Evolutionary conservation across 2,329 filamentous ascomycete genomes (phyloP).

Genomic region (Exophiala spinifera): DNA sequence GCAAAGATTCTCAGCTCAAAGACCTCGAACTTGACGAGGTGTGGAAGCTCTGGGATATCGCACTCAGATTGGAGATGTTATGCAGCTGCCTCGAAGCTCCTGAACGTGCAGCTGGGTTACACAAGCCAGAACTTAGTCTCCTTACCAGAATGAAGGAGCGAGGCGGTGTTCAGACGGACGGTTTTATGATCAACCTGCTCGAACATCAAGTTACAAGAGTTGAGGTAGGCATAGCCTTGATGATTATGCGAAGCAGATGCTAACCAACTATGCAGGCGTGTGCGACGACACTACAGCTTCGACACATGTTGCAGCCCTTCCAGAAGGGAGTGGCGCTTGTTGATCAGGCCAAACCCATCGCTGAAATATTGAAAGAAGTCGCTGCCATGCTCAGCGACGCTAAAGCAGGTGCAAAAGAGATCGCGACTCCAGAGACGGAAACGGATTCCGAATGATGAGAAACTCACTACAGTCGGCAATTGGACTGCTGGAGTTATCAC

Average conservation of each 20-base stretch:
- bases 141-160: slow-evolving; percentile 69
- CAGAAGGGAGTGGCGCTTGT: slow-evolving; percentile 61
- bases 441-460: slow-evolving; percentile 6
- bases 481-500: neutral
- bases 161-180: slow-evolving; percentile 83
- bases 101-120: slow-evolving; percentile 54
- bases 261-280: slow-evolving; percentile 63
- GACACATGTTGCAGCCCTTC: slow-evolving; percentile 73
- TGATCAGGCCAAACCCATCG: slow-evolving; percentile 74
- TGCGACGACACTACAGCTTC: slow-evolving; percentile 72
- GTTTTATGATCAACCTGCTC: slow-evolving; percentile 82
- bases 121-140: slow-evolving; percentile 77
- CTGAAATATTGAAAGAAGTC: slow-evolving; percentile 55
- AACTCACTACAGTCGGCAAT: neutral
- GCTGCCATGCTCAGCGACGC: slow-evolving; percentile 13
- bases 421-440: slow-evolving; percentile 15
- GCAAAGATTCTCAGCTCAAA: slow-evolving; percentile 63
- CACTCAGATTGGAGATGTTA: slow-evolving; percentile 85
- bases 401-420: slow-evolving; percentile 1
- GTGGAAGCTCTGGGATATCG: slow-evolving; percentile 87
- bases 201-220: slow-evolving; percentile 95
- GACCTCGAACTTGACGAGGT: slow-evolving; percentile 76
- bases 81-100: slow-evolving; percentile 81
- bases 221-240: slow-evolving; percentile 64
- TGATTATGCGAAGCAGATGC: neutral